Conservation (phyloP, 163 green algal species). For the Volvox carteri region DNA sequence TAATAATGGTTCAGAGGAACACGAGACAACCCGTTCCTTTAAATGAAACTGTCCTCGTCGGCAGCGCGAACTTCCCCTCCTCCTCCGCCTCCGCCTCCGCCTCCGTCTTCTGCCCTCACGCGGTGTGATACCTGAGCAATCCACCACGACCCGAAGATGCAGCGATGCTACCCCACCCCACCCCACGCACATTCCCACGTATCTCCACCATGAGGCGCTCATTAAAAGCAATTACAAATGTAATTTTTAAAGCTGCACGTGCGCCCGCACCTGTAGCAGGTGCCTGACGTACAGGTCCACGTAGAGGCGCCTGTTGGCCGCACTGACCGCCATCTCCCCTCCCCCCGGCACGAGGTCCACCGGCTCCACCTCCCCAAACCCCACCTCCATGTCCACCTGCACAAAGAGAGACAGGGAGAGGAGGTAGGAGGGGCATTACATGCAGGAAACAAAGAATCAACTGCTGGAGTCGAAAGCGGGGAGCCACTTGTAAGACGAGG, state of each 20-base stretch:
- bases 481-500: not conserved
- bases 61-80: too few relatives aligned
- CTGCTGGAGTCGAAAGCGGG: not conserved
- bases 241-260: not conserved
- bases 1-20: too few relatives aligned
- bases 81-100: too few relatives aligned
- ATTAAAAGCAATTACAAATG: too few relatives aligned
- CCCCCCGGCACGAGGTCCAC: constrained; percentile 83
- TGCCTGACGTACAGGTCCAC: constrained; percentile 83
- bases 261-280: constrained; percentile 70
- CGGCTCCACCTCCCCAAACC: constrained; percentile 77
- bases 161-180: too few relatives aligned
- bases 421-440: not conserved
- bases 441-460: not conserved
- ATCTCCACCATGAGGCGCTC: too few relatives aligned
- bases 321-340: constrained; percentile 76
- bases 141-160: too few relatives aligned
- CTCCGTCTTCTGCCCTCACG: too few relatives aligned
- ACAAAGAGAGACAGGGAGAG: not conserved
- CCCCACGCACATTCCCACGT: too few relatives aligned
- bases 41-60: too few relatives aligned
- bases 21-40: too few relatives aligned
- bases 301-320: constrained; percentile 82
- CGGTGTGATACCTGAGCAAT: too few relatives aligned
- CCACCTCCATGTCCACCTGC: constrained; percentile 67